Base-by-base conservation (phyloP, 2,329 filamentous ascomycete species). In the Cercospora janseana region DNA sequence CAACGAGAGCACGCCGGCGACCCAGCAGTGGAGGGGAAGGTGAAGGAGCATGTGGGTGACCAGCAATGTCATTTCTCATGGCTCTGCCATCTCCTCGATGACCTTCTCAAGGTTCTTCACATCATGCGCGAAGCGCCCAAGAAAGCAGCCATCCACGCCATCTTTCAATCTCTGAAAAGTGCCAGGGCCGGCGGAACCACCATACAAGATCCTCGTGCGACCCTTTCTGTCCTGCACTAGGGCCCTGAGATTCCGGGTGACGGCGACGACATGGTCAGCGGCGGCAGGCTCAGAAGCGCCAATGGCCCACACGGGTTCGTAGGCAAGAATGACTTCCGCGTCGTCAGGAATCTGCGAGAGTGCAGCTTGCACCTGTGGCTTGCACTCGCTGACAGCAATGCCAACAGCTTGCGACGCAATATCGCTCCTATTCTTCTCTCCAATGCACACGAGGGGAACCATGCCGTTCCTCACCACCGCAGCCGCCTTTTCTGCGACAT, bases 291-390 rank as follows among this genome's bases (percentile, higher is more conserved):
- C 74, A 1, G 78, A 73, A 7, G 87, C 83, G 0, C 88, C 88
- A 68, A 93, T 94, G 1, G 88, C 88, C 88, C 88, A 94, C 1
- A 93, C 87, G 6, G 88, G 88, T 72, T 94, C 88, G 64, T 94
- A 94, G 1, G 88, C 88, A 50, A 94, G 77, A 5, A 92, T 79
- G 4, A 93, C 78, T 40, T 89, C 84, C 0, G 82, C 79, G 12
- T 81, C 75, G 8, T 74, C 73, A 0, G 82, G 77, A 6, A 92
- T 72, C 0, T 75, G 78, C 1, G 72, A 71, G 44, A 93, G 66
- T 2, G 88, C 81, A 1, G 80, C 73, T 29, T 76, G 74, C 49
- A 94, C 75, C 68, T 92, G 87, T 4, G 72, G 70, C 27, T 72
- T 74, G 61, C 87, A 87, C 67, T 91, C 85, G 10, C 74, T 68